Evolutionary conservation across 1,284 basidiomycete genomes (phyloP).

Genomic region (Ganoderma multipileum): DNA sequence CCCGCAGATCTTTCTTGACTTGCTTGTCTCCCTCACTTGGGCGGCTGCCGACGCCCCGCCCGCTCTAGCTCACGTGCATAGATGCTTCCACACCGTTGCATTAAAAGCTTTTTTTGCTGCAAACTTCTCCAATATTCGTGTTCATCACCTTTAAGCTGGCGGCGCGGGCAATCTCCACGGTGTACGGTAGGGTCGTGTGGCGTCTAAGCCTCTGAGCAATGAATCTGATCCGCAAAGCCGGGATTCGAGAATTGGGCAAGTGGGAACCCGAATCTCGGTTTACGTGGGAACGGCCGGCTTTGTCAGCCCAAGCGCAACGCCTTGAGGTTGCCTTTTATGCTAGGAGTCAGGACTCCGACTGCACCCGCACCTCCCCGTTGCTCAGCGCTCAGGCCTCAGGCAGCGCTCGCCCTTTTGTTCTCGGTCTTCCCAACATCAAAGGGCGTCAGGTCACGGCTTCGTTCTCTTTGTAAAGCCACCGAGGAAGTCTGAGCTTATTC

Average conservation of each 20-base stretch:
- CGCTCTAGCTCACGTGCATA: neutral
- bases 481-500: constrained; percentile 25
- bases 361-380: constrained; percentile 15
- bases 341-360: constrained; percentile 9
- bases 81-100: neutral
- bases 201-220: constrained; percentile 18
- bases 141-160: neutral
- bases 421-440: constrained; percentile 19
- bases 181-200: neutral
- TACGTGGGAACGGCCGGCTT: constrained; percentile 24
- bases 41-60: neutral
- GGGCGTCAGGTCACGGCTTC: constrained; percentile 2
- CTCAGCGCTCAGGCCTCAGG: neutral
- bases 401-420: constrained; percentile 10
- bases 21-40: neutral
- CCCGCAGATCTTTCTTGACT: constrained; percentile 12
- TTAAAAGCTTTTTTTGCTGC: neutral
- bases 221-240: constrained; percentile 24
- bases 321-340: constrained; percentile 14
- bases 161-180: neutral
- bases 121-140: neutral
- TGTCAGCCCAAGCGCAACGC: constrained; percentile 23
- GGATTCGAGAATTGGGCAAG: constrained; percentile 8
- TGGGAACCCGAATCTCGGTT: constrained; percentile 11
- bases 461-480: constrained; percentile 16